Evolutionary conservation across 345 rosid species (phyloP).

Genomic region (Brassica incana): DNA sequence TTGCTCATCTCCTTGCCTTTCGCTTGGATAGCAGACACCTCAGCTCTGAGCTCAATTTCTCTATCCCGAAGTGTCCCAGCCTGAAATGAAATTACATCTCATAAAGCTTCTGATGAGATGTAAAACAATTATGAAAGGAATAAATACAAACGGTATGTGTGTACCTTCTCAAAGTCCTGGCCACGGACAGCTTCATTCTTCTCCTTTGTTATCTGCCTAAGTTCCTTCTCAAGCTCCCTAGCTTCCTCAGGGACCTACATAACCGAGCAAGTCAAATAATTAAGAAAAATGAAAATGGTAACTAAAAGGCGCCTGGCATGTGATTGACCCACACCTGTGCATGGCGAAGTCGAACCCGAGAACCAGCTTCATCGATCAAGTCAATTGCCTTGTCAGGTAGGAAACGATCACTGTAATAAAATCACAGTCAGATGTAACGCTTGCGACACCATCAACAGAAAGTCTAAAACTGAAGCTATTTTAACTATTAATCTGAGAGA

Average conservation of each 20-base stretch:
- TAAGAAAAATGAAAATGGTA: neutral
- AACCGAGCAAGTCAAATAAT: slow-evolving; percentile 17
- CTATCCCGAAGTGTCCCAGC: slow-evolving; percentile 93
- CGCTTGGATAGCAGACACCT: slow-evolving; percentile 75
- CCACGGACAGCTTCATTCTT: slow-evolving; percentile 94
- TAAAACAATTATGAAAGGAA: slow-evolving; percentile 1
- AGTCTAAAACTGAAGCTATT: neutral
- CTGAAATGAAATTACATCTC: slow-evolving; percentile 44
- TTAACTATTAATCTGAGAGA: slow-evolving; percentile 1
- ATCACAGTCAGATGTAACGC: neutral
- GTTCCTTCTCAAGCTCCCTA: slow-evolving; percentile 94
- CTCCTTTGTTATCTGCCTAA: slow-evolving; percentile 88
- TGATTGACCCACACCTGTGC: slow-evolving; percentile 39
- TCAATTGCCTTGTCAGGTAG: slow-evolving; percentile 75
- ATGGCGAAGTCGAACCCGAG: slow-evolving; percentile 60
- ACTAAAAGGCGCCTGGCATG: neutral
- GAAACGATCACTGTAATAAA: slow-evolving; percentile 56
- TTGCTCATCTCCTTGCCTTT: slow-evolving; percentile 96
- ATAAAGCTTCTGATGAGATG: neutral
- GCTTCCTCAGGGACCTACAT: slow-evolving; percentile 95
- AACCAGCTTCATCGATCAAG: slow-evolving; percentile 74
- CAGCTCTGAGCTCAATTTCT: slow-evolving; percentile 94
- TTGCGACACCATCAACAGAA: neutral
- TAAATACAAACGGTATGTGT: neutral
- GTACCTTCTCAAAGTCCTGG: slow-evolving; percentile 96